Conservation (phyloP, 805 yeast genomes). For the Candida insectorum region DNA sequence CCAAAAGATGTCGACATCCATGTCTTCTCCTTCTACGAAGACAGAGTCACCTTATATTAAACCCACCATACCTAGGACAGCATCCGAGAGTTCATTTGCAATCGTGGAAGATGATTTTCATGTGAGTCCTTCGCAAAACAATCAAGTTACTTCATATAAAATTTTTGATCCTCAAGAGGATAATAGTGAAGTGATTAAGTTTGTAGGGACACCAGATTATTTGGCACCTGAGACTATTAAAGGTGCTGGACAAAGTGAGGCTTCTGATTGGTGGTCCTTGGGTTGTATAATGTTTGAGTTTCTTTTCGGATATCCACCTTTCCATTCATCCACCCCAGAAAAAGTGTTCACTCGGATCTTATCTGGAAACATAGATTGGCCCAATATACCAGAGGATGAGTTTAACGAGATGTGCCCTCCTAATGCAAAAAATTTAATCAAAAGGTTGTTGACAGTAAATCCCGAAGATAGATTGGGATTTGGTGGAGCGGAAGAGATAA, state of each 20-base stretch:
- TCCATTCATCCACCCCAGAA: conserved; percentile 77
- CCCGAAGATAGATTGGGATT: conserved; percentile 70
- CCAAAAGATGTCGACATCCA: conserved; percentile 13
- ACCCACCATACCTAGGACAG: conserved; percentile 46
- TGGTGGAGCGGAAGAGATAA: conserved; percentile 79
- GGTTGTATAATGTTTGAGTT: conserved; percentile 95
- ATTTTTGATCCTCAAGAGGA: conserved; percentile 64
- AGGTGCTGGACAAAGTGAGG: conserved; percentile 78
- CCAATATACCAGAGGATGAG: conserved; percentile 54
- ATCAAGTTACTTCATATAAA: conserved; percentile 43
- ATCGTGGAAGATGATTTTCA: conserved; percentile 49
- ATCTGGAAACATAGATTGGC: conserved; percentile 79
- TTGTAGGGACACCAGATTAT: conserved; percentile 97
- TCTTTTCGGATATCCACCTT: conserved; percentile 91
- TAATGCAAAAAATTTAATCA: conserved; percentile 72
- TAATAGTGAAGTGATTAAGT: conserved; percentile 48
- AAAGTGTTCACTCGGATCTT: conserved; percentile 80
- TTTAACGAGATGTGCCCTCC: conserved; percentile 50
- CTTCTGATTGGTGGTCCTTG: conserved; percentile 98
- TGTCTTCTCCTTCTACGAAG: conserved; percentile 15
- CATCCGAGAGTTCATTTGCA: conserved; percentile 57
- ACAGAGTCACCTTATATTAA: conserved; percentile 48
- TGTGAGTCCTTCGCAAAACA: conserved; percentile 23
- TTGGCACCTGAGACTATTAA: conserved; percentile 93
- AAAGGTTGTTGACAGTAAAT: conserved; percentile 56